These are phyloP conservation scores for Suhomyces sp. DNA, from an alignment of 805 yeast species.

Conservation along the genomic window DNA sequence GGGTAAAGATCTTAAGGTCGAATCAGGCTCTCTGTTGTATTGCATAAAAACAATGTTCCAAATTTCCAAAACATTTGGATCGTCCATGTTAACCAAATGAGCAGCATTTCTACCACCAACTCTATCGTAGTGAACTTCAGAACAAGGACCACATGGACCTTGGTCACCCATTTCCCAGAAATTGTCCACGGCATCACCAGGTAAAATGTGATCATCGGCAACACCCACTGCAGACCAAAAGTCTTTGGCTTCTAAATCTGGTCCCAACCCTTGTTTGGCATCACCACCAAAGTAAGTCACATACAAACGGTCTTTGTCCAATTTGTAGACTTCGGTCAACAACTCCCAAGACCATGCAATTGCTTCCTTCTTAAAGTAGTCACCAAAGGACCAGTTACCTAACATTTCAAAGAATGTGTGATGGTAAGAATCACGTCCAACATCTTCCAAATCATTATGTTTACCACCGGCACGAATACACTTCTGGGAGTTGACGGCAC, in stretches of 20 bases:
- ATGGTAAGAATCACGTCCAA: conserved; percentile 96
- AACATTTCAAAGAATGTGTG: conserved; percentile 99
- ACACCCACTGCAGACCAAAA: conserved; percentile 88
- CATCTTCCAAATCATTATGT: conserved; percentile 97
- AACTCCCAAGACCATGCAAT: conserved; percentile 87
- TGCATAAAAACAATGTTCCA: conserved; percentile 99
- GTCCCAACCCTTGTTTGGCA: conserved; percentile 72
- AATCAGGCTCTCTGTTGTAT: conserved; percentile 90
- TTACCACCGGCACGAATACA: conserved; percentile 99
- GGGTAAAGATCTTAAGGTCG: conserved; percentile 77
- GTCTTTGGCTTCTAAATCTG: conserved; percentile 91
- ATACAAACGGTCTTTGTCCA: conserved; percentile 76
- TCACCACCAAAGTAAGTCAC: conserved; percentile 98
- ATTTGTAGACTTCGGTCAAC: conserved; percentile 79
- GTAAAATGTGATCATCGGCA: conserved; percentile 85
- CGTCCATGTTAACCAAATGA: conserved; percentile 87
- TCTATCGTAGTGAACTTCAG: conserved; percentile 96
- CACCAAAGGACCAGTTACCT: conserved; percentile 99
- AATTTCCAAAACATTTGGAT: conserved; percentile 94
- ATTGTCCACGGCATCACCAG: conserved; percentile 88
- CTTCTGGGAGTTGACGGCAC: conserved; percentile 95
- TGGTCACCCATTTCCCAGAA: conserved; percentile 99
- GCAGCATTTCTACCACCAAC: conserved; percentile 98
- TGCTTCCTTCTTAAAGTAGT: conserved; percentile 95
- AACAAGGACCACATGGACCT: conserved; percentile 99